Percentiles rank a stretch among this genome's conserved stretches.
phyloP scores from a whole-genome alignment of 495 filamentous ascomycete genomes.

The Paragyromitra xinjiangensis region DNA sequence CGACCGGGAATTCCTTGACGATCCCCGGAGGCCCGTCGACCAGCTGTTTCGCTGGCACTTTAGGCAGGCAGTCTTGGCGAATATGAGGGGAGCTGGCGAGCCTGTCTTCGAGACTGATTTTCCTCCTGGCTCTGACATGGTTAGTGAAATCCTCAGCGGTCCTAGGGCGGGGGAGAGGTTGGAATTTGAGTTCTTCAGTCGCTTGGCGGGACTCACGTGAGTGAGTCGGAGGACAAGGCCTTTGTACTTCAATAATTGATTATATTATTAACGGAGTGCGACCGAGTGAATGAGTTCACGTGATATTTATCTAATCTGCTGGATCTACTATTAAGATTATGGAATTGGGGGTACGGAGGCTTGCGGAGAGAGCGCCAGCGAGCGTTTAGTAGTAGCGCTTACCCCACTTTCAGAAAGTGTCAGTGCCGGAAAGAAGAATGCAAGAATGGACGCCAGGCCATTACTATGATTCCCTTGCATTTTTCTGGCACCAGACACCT shows the following conservation, averaged over 20 bases:
- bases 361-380: neutral
- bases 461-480: too few relatives aligned
- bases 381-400: neutral
- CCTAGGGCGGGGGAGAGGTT: slow-evolving; percentile 58
- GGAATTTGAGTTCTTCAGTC: slow-evolving; percentile 60
- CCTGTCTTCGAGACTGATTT: slow-evolving; percentile 61
- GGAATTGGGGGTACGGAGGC: neutral
- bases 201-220: slow-evolving; percentile 37
- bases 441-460: too few relatives aligned
- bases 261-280: neutral
- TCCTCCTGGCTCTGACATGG: slow-evolving; percentile 59
- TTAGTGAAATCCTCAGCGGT: slow-evolving; percentile 59
- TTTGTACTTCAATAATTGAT: slow-evolving; percentile 7
- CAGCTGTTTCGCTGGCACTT: slow-evolving; percentile 62
- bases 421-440: too few relatives aligned
- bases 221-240: neutral
- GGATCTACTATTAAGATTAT: neutral
- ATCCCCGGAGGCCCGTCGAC: slow-evolving; percentile 58
- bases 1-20: slow-evolving; percentile 56
- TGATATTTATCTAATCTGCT: neutral
- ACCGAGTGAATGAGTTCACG: neutral
- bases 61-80: slow-evolving; percentile 59
- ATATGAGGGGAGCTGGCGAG: slow-evolving; percentile 38
- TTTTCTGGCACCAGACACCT: too few relatives aligned
- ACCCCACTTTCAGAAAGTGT: too few relatives aligned